Evolutionary conservation across 805 yeast genomes (phyloP).

Genomic region (Phaffomyces antillensis): DNA sequence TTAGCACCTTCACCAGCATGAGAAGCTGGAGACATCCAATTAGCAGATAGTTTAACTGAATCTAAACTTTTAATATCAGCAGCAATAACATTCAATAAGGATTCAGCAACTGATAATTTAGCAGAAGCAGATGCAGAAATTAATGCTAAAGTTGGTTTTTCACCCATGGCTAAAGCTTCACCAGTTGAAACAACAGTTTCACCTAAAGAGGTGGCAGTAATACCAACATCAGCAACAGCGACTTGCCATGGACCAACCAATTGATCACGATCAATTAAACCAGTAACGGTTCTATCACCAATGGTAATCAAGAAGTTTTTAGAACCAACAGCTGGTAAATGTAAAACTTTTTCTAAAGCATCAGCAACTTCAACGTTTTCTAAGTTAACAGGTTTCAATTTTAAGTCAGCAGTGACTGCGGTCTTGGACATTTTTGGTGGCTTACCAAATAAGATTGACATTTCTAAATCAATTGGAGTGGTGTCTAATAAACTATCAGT

Average conservation of each 20-base stretch:
- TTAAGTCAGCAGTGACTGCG: conserved; percentile 56
- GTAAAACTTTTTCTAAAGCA: conserved; percentile 75
- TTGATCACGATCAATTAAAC: conserved; percentile 94
- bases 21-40: conserved; percentile 98
- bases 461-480: conserved; percentile 91
- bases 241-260: conserved; percentile 99
- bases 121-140: conserved; percentile 89
- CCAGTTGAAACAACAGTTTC: conserved; percentile 68
- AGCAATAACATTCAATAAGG: conserved; percentile 79
- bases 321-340: conserved; percentile 90
- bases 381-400: conserved; percentile 33
- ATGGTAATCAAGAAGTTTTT: conserved; percentile 94
- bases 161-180: conserved; percentile 98
- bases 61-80: conserved; percentile 77
- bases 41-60: conserved; percentile 83
- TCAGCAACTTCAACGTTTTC: conserved; percentile 41
- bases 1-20: conserved; percentile 94
- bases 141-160: conserved; percentile 84
- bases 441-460: conserved; percentile 92
- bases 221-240: conserved; percentile 98
- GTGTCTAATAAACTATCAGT: conserved; percentile 71
- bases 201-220: conserved; percentile 86
- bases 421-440: conserved; percentile 91
- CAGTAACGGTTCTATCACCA: conserved; percentile 97
- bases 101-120: conserved; percentile 92